Conservation (phyloP, 2,329 filamentous ascomycete species). For the Sarocladium strictum region DNA sequence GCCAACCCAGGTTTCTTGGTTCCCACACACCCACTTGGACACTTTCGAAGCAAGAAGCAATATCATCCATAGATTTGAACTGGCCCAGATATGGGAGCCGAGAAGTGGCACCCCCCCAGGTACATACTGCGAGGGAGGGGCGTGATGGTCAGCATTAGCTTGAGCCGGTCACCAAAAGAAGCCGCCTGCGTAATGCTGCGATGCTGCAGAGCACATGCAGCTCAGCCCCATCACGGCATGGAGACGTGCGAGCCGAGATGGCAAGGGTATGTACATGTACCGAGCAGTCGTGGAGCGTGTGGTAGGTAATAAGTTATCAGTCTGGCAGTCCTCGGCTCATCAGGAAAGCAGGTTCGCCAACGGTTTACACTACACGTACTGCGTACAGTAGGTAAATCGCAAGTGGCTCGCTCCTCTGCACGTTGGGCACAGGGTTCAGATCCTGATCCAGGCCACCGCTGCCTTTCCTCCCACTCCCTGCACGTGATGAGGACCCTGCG, state of each 20-base stretch:
- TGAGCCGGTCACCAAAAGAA: background rate
- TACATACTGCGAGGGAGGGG: background rate
- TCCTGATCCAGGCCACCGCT: no score
- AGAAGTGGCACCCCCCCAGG: background rate
- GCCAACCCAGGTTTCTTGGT: background rate
- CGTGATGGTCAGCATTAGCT: background rate
- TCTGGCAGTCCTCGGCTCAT: constrained; percentile 1
- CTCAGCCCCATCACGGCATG: background rate
- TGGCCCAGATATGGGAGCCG: background rate
- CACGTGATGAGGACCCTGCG: no score
- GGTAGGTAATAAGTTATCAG: no score
- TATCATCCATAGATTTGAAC: background rate
- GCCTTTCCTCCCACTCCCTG: no score
- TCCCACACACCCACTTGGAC: background rate
- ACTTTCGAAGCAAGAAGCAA: background rate
- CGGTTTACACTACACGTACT: no score
- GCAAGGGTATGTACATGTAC: constrained; percentile 1
- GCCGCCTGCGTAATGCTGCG: background rate
- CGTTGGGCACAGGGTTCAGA: no score
- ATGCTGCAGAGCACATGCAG: background rate
- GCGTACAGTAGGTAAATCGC: no score
- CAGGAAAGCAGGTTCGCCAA: no score
- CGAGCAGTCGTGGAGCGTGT: background rate
- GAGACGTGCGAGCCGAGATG: background rate
- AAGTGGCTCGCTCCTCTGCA: no score